phyloP scores from a whole-genome alignment of 2,329 filamentous ascomycete species.

The Didymellaceae sp. region DNA sequence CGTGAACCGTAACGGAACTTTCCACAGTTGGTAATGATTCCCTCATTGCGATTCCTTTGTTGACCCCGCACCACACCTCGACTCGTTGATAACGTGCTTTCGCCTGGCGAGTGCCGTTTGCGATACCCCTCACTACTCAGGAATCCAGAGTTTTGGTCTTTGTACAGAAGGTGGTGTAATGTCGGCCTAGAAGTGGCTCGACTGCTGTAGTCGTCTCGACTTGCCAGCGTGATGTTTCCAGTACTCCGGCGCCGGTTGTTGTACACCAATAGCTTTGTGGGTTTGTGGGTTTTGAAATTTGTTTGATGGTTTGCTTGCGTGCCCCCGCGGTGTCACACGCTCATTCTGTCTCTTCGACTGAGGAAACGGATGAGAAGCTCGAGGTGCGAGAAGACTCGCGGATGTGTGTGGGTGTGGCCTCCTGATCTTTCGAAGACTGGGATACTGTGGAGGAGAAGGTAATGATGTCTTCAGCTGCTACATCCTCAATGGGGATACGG shows the following conservation, averaged over 20 bases:
- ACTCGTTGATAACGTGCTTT: slow-evolving; percentile 14
- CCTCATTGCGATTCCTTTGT: slow-evolving; percentile 7
- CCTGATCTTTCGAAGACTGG: slow-evolving; percentile 24
- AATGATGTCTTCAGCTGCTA: slow-evolving; percentile 27
- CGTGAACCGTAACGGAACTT: neutral
- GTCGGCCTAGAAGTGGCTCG: slow-evolving; percentile 2
- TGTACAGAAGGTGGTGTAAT: slow-evolving; percentile 5
- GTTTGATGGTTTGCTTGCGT: slow-evolving; percentile 10
- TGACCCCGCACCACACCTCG: slow-evolving; percentile 14
- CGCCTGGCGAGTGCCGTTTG: slow-evolving; percentile 7
- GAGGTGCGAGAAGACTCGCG: slow-evolving; percentile 37
- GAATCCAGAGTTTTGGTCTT: slow-evolving; percentile 4
- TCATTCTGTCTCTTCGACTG: slow-evolving; percentile 27
- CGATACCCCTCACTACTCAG: slow-evolving; percentile 5
- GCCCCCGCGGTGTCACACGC: slow-evolving; percentile 5
- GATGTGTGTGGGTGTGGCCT: slow-evolving; percentile 21
- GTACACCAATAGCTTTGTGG: slow-evolving; percentile 5
- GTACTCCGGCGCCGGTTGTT: slow-evolving; percentile 13
- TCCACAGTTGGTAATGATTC: slow-evolving; percentile 9
- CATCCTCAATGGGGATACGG: slow-evolving; percentile 40
- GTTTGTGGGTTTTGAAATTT: neutral
- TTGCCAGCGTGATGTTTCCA: slow-evolving; percentile 7
- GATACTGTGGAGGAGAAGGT: slow-evolving; percentile 16
- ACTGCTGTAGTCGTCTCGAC: slow-evolving; percentile 3
- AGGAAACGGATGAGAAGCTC: slow-evolving; percentile 34